Conservation (phyloP, 1,284 basidiomycete genomes). For the Violaceomyces palustris region DNA sequence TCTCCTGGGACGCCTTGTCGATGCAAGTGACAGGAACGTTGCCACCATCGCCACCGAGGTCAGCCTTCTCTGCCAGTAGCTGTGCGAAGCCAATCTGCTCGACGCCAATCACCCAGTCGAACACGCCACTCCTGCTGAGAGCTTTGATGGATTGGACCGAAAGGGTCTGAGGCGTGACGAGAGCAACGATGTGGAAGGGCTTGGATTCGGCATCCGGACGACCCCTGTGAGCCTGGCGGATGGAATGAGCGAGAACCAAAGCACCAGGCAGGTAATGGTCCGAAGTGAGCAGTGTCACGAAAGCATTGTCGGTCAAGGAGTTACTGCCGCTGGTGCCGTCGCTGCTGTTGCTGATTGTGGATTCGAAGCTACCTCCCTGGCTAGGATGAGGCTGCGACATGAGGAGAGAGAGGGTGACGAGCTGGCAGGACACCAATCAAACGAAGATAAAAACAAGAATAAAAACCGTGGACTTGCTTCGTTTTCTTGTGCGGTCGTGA, state of each 20-base stretch:
- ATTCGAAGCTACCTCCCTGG: too few relatives aligned
- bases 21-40: background rate
- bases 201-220: constrained; percentile 52
- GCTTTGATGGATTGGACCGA: constrained; percentile 77
- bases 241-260: constrained; percentile 76
- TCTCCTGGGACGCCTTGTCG: background rate
- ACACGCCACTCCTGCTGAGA: constrained; percentile 65
- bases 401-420: too few relatives aligned
- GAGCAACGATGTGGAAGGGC: constrained; percentile 67
- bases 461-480: too few relatives aligned
- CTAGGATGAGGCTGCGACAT: too few relatives aligned
- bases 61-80: constrained; percentile 11
- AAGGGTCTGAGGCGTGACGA: constrained; percentile 88
- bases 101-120: constrained; percentile 82
- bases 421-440: too few relatives aligned
- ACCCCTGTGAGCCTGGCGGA: constrained; percentile 56
- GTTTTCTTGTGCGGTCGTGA: too few relatives aligned
- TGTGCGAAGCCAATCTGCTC: constrained; percentile 54
- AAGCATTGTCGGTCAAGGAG: constrained; percentile 55
- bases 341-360: too few relatives aligned
- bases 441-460: too few relatives aligned
- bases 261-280: constrained; percentile 88
- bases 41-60: background rate
- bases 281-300: constrained; percentile 73
- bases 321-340: too few relatives aligned